Conservation (phyloP, 805 yeast genomes). For the Ogataea trehalophila region DNA sequence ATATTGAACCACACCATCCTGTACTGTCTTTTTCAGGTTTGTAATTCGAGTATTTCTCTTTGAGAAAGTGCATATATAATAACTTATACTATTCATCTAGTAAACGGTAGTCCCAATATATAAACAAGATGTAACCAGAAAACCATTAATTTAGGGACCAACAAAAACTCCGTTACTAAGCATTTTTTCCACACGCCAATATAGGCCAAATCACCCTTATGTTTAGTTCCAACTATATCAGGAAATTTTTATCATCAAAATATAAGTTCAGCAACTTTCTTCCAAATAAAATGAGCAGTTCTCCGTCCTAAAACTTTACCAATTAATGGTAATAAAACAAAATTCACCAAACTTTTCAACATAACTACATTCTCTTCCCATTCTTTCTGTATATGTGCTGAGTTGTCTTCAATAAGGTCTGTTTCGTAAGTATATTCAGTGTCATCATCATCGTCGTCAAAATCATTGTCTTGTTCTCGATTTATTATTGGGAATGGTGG, state of each 20-base stretch:
- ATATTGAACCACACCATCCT: too few relatives aligned
- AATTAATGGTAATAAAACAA: slow-evolving; percentile 58
- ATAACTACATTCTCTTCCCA: slow-evolving; percentile 70
- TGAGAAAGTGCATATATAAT: too few relatives aligned
- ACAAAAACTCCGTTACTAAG: too few relatives aligned
- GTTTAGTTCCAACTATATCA: not conserved
- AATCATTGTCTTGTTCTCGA: not conserved
- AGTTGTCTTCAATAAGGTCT: slow-evolving; percentile 29
- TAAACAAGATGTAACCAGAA: too few relatives aligned
- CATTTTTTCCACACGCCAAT: too few relatives aligned
- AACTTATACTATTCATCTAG: too few relatives aligned
- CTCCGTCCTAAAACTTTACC: slow-evolving; percentile 68
- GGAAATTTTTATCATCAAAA: not conserved
- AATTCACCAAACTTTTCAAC: slow-evolving; percentile 49
- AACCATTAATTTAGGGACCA: too few relatives aligned
- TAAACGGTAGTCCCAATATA: too few relatives aligned
- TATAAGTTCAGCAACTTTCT: slow-evolving; percentile 22
- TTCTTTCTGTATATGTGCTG: slow-evolving; percentile 46
- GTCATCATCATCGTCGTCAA: not conserved
- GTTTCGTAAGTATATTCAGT: slow-evolving; percentile 30
- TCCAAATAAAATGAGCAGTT: slow-evolving; percentile 39
- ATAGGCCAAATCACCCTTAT: too few relatives aligned
- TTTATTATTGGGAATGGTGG: too few relatives aligned
- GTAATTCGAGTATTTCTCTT: too few relatives aligned
- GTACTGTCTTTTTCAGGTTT: too few relatives aligned